These are phyloP conservation scores for Phylloporus sp. DNA, from an alignment of 768 basidiomycete genomes.

Conservation along the genomic window DNA sequence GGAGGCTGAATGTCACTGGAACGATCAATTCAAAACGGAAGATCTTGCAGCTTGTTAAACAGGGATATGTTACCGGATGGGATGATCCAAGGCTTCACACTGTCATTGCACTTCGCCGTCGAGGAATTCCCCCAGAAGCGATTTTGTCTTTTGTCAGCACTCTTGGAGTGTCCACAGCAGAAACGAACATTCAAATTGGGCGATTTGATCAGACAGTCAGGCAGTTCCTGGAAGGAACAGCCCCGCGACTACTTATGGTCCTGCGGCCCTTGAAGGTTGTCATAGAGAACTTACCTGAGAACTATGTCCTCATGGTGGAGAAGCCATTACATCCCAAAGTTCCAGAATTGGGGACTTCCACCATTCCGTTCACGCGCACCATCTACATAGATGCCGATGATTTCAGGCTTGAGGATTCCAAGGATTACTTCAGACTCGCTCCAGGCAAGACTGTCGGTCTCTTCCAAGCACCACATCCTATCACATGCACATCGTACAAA, in stretches of 20 bases:
- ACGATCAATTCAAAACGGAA: constrained; percentile 98
- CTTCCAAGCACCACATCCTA: constrained; percentile 88
- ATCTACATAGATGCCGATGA: constrained; percentile 93
- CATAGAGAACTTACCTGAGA: constrained; percentile 87
- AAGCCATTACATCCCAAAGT: constrained; percentile 95
- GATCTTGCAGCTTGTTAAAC: constrained; percentile 82
- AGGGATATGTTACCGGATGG: constrained; percentile 86
- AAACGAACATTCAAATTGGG: constrained; percentile 77
- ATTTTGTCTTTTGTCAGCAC: constrained; percentile 89
- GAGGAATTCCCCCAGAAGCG: constrained; percentile 96
- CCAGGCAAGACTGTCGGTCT: constrained; percentile 97
- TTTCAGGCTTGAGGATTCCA: constrained; percentile 86
- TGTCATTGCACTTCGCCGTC: constrained; percentile 89
- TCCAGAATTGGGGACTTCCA: constrained; percentile 77
- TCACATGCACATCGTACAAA: constrained; percentile 90
- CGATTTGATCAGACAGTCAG: constrained; percentile 91
- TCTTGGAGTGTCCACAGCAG: constrained; percentile 87
- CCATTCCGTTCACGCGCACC: constrained; percentile 80
- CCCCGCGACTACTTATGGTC: constrained; percentile 88
- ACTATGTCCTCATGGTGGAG: constrained; percentile 77
- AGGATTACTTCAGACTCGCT: constrained; percentile 95
- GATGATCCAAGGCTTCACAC: constrained; percentile 98
- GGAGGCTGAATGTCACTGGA: constrained; percentile 87
- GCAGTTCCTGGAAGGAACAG: constrained; percentile 83
- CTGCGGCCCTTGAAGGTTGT: constrained; percentile 85